Percentiles rank a stretch among this genome's conserved stretches.
Conservation (phyloP, 148 eudicot species). For the Persicaria maculosa region DNA sequence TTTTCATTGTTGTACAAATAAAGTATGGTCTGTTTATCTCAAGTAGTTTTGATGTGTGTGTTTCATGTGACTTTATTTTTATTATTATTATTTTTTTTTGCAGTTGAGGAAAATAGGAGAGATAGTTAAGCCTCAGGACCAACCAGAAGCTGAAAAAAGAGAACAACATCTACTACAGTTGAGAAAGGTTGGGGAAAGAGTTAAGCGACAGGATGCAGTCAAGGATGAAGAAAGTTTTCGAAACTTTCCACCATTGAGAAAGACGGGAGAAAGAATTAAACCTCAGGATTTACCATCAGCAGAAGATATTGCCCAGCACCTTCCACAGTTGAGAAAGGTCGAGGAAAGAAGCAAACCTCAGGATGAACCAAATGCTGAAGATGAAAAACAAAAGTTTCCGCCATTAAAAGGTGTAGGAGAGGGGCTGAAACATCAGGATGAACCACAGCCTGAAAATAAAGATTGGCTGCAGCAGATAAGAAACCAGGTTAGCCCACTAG, state of each 20-base stretch:
- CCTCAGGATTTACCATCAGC: conserved; percentile 23
- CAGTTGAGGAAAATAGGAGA: conserved; percentile 54
- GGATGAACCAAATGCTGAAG: conserved; percentile 35
- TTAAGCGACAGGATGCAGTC: conserved; percentile 19
- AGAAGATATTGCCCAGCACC: not conserved
- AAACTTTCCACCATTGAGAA: conserved; percentile 30
- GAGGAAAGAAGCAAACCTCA: conserved; percentile 42
- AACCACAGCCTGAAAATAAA: conserved; percentile 47
- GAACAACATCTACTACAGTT: conserved; percentile 36
- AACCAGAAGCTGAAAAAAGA: conserved; percentile 44
- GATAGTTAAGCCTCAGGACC: conserved; percentile 35
- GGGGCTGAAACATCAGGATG: conserved; percentile 31
- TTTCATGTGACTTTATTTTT: not conserved
- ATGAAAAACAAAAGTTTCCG: conserved; percentile 24
- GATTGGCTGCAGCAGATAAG: conserved; percentile 81
- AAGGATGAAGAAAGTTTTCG: conserved; percentile 24
- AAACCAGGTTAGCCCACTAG: conserved; percentile 45
- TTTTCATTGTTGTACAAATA: not conserved
- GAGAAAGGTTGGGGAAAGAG: conserved; percentile 62
- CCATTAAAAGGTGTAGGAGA: conserved; percentile 37
- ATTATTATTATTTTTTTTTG: not conserved
- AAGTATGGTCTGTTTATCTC: not conserved
- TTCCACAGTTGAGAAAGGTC: conserved; percentile 41
- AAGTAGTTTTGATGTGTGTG: not conserved
- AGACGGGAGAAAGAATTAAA: conserved; percentile 60